phyloP scores from a whole-genome alignment of 2,329 filamentous ascomycete species.

The Westerdykella ornata region DNA sequence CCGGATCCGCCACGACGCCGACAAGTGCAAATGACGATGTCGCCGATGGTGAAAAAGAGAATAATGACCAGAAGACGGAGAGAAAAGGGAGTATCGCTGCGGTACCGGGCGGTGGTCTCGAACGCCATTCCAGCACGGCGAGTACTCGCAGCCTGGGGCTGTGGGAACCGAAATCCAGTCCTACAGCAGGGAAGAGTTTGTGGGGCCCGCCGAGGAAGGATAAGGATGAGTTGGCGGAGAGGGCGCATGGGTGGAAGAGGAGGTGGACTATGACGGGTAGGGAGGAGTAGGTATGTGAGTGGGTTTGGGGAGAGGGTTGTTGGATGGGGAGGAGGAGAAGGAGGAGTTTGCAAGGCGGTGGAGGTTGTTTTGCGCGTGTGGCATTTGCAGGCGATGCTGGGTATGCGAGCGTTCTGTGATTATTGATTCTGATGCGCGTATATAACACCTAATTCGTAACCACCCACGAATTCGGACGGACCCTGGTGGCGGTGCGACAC shows the following conservation, averaged over 20 bases:
- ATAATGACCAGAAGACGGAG: conserved; percentile 9
- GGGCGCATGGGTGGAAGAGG: conserved; percentile 37
- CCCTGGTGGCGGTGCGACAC: too few relatives aligned
- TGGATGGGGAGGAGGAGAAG: background rate
- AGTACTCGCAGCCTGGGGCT: conserved; percentile 11
- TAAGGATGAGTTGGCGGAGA: conserved; percentile 28
- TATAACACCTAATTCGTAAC: too few relatives aligned
- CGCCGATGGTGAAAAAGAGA: background rate
- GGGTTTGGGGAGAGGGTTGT: background rate
- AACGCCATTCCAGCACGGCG: conserved; percentile 18
- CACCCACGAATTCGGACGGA: too few relatives aligned
- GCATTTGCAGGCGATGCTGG: too few relatives aligned
- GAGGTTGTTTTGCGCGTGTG: too few relatives aligned
- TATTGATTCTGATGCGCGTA: too few relatives aligned
- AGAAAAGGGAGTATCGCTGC: conserved; percentile 3
- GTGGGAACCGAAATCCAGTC: conserved; percentile 20
- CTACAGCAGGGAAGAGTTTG: conserved; percentile 20
- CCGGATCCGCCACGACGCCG: background rate
- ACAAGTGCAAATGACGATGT: background rate
- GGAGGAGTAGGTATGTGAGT: conserved; percentile 18
- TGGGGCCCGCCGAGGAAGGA: conserved; percentile 39
- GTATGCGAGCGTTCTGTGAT: too few relatives aligned
- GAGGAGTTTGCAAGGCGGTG: too few relatives aligned
- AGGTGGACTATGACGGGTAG: conserved; percentile 40
- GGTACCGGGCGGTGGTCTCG: conserved; percentile 20